Evolutionary conservation across 164 flowering plant species (phyloP).

Genomic region (Stephania yunnanensis): DNA sequence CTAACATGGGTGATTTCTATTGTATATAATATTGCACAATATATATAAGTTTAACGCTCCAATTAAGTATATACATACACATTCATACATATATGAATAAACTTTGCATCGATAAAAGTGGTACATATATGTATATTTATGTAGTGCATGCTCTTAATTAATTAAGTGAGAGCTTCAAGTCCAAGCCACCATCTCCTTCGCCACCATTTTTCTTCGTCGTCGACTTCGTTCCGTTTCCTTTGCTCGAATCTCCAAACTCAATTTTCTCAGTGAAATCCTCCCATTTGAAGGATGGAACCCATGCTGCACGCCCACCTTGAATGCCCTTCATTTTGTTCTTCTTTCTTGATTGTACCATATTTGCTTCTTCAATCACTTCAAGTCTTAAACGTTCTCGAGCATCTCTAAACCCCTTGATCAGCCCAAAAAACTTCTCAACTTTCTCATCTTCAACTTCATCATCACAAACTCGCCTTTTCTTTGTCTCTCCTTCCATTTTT

Average conservation of each 20-base stretch:
- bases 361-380: too few relatives aligned
- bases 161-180: not conserved
- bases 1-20: too few relatives aligned
- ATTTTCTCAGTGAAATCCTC: constrained; percentile 25
- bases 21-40: too few relatives aligned
- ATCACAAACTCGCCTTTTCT: not conserved
- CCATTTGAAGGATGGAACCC: constrained; percentile 18
- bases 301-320: not conserved
- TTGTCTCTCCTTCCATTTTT: constrained; percentile 1
- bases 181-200: not conserved
- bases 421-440: constrained; percentile 2
- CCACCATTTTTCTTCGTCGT: not conserved
- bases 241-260: not conserved
- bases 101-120: too few relatives aligned
- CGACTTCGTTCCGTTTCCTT: not conserved
- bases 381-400: not conserved
- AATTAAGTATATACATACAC: too few relatives aligned
- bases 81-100: too few relatives aligned
- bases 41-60: too few relatives aligned
- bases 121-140: too few relatives aligned
- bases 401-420: constrained; percentile 1
- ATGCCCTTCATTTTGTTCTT: not conserved
- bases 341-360: not conserved
- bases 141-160: not conserved
- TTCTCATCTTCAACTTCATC: constrained; percentile 1